Conservation (phyloP, 2,329 filamentous ascomycete species). For the Penicillium hordei region DNA sequence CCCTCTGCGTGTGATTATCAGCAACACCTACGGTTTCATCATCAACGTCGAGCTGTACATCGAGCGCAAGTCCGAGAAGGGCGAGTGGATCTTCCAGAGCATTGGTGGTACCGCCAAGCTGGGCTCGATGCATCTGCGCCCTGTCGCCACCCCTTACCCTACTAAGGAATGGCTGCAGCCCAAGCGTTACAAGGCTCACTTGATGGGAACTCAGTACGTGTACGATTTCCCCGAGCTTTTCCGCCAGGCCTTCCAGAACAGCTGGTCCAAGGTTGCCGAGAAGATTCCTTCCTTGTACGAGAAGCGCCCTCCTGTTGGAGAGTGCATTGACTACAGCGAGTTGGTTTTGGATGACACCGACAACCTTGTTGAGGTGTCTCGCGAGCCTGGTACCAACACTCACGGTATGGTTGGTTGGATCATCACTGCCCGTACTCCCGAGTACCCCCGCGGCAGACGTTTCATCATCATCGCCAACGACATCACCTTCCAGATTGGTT, state of each 20-base stretch:
- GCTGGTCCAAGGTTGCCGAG: slow-evolving; percentile 75
- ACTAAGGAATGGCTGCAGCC: slow-evolving; percentile 99
- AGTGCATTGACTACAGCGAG: slow-evolving; percentile 92
- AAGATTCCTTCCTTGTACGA: slow-evolving; percentile 72
- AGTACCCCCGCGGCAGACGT: slow-evolving; percentile 87
- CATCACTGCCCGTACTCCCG: slow-evolving; percentile 88
- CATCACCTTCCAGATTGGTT: slow-evolving; percentile 98
- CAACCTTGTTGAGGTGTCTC: slow-evolving; percentile 86
- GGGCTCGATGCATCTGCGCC: slow-evolving; percentile 88
- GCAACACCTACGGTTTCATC: slow-evolving; percentile 96
- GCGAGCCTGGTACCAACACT: slow-evolving; percentile 90
- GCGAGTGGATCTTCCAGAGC: slow-evolving; percentile 97
- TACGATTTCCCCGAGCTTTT: slow-evolving; percentile 99
- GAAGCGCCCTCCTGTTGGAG: slow-evolving; percentile 79
- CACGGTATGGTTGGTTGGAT: slow-evolving; percentile 99
- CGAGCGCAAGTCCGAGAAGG: slow-evolving; percentile 96
- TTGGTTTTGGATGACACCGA: slow-evolving; percentile 93
- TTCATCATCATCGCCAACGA: slow-evolving; percentile 99
- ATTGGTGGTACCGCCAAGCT: slow-evolving; percentile 94
- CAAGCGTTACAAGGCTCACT: slow-evolving; percentile 98
- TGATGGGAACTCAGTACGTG: slow-evolving; percentile 99
- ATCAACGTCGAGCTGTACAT: slow-evolving; percentile 97
- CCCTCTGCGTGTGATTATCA: slow-evolving; percentile 93
- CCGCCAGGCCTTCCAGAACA: slow-evolving; percentile 95
- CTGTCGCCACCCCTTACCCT: slow-evolving; percentile 87